A percentile compares a stretch with the other conserved stretches of the same genome.
Evolutionary conservation across 257 asterid genomes (phyloP).

Genomic region (Nemophila menziesii): DNA sequence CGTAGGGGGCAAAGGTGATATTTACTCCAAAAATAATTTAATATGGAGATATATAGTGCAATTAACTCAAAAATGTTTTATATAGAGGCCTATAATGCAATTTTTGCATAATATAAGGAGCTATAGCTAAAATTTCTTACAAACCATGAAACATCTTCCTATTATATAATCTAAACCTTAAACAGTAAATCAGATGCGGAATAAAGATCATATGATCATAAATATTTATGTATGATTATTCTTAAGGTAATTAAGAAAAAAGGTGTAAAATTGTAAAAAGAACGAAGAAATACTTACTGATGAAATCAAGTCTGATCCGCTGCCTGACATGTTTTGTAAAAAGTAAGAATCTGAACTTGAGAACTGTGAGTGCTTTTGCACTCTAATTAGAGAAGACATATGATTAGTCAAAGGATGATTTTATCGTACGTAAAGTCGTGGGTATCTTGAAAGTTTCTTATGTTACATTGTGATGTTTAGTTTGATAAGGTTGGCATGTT

Average conservation of each 20-base stretch:
- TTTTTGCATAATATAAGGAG: no score
- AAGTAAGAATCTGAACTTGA: slow-evolving; percentile 7
- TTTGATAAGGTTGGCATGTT: no score
- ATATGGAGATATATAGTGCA: no score
- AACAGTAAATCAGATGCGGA: no score
- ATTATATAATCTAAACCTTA: no score
- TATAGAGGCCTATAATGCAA: no score
- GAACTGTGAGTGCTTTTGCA: not conserved
- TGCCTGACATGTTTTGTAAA: slow-evolving; percentile 29
- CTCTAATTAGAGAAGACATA: not conserved
- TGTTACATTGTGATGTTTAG: not conserved
- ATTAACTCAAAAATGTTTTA: no score
- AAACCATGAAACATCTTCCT: not conserved
- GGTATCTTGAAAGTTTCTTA: no score
- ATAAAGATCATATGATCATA: no score
- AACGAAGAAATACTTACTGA: not conserved
- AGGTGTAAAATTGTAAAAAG: not conserved
- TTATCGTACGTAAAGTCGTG: not conserved
- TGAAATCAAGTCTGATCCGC: slow-evolving; percentile 28
- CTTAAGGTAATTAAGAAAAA: no score
- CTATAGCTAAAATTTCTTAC: not conserved
- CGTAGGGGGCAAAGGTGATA: no score
- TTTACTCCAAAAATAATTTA: no score
- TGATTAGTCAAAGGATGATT: not conserved
- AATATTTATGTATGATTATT: not conserved